Conservation (phyloP, 2,329 filamentous ascomycete species). For the Rhinocladiella similis region DNA sequence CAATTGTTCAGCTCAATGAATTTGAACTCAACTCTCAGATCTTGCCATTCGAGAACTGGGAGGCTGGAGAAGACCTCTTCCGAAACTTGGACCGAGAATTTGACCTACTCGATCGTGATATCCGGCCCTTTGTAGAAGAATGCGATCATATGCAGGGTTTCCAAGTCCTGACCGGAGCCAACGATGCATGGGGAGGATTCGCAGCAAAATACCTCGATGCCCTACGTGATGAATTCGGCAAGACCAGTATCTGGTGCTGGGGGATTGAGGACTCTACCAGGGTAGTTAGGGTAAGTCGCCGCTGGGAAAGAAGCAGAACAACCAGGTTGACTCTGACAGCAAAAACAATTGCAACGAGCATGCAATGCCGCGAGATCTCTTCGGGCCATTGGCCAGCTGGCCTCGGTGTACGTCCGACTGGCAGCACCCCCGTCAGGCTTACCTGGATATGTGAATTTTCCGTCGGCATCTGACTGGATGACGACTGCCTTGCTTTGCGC, state of each 20-base stretch:
- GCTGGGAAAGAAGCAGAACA: not conserved
- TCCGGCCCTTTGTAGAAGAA: conserved; percentile 86
- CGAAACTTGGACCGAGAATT: conserved; percentile 71
- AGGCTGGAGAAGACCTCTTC: conserved; percentile 74
- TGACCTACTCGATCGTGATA: conserved; percentile 85
- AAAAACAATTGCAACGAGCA: conserved; percentile 64
- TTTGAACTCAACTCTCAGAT: conserved; percentile 79
- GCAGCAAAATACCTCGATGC: conserved; percentile 71
- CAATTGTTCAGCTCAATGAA: conserved; percentile 82
- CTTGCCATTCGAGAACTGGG: conserved; percentile 79
- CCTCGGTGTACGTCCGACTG: conserved; percentile 77
- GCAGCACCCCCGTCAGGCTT: conserved; percentile 59
- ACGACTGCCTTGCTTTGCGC: conserved; percentile 73
- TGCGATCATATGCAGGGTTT: conserved; percentile 89
- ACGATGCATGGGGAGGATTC: conserved; percentile 83
- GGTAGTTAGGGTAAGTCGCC: conserved; percentile 52
- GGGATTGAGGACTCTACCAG: conserved; percentile 67
- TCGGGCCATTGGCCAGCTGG: conserved; percentile 66
- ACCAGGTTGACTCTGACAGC: conserved; percentile 30
- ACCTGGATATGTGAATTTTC: conserved; percentile 60
- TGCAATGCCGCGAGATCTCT: conserved; percentile 75
- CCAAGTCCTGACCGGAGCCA: conserved; percentile 70
- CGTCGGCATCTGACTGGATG: conserved; percentile 73
- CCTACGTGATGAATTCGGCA: conserved; percentile 86
- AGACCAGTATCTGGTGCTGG: conserved; percentile 84